Evolutionary conservation across 2,329 filamentous ascomycete species (phyloP).

Genomic region (Mycosphaerella arachidis): DNA sequence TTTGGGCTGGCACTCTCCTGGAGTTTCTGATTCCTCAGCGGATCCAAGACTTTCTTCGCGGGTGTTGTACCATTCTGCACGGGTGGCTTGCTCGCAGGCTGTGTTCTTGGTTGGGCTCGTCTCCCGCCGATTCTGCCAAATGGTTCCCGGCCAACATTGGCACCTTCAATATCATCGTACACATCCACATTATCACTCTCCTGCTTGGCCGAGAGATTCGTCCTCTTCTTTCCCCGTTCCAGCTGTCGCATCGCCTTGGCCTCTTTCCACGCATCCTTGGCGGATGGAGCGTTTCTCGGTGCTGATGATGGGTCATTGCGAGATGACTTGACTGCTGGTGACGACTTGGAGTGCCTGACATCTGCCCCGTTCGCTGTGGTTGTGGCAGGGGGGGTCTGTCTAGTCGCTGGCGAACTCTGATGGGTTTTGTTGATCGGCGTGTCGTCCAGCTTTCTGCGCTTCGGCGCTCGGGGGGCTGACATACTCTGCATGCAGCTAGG

Average conservation of each 20-base stretch:
- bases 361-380: background rate
- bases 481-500: slow-evolving; percentile 9
- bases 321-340: slow-evolving; percentile 1
- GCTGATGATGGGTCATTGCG: background rate
- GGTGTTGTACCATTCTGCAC: background rate
- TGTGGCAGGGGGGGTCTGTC: background rate
- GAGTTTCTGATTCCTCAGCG: slow-evolving; percentile 16
- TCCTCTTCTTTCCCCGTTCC: background rate
- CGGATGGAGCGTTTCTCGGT: slow-evolving; percentile 3
- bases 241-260: slow-evolving; percentile 13
- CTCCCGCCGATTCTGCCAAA: slow-evolving; percentile 8
- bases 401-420: slow-evolving; percentile 9
- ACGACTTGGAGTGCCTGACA: slow-evolving; percentile 6
- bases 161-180: slow-evolving; percentile 44
- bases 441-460: slow-evolving; percentile 30
- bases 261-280: slow-evolving; percentile 14
- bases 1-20: slow-evolving; percentile 1
- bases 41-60: slow-evolving; percentile 17
- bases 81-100: background rate
- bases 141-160: slow-evolving; percentile 22
- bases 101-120: background rate
- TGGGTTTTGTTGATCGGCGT: slow-evolving; percentile 1
- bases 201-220: background rate
- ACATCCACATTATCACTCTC: slow-evolving; percentile 30
- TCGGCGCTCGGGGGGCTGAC: slow-evolving; percentile 26